Conservation (phyloP, 2,329 filamentous ascomycete species). For the Botrytis deweyae region DNA sequence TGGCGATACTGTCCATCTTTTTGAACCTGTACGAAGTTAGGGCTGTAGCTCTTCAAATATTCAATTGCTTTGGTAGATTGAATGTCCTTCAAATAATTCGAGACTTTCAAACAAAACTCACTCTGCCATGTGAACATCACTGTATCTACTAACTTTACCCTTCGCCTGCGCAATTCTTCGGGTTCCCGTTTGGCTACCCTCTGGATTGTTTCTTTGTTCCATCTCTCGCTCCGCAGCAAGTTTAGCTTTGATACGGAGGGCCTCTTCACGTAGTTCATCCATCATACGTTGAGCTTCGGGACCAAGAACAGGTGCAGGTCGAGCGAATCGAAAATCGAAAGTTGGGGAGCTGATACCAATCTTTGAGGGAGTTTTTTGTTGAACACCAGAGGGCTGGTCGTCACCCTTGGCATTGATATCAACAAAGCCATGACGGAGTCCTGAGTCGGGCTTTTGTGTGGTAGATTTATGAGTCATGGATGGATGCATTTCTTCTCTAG, state of each 20-base stretch:
- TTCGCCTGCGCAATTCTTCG: slow-evolving; percentile 80
- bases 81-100: background rate
- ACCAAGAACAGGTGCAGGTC: slow-evolving; percentile 57
- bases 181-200: slow-evolving; percentile 43
- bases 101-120: background rate
- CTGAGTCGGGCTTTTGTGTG: slow-evolving; percentile 74
- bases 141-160: slow-evolving; percentile 76
- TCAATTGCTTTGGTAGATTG: background rate
- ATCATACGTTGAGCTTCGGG: slow-evolving; percentile 60
- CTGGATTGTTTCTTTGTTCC: slow-evolving; percentile 50
- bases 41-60: background rate
- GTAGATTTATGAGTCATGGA: slow-evolving; percentile 75
- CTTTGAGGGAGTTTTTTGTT: slow-evolving; percentile 65
- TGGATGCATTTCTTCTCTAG: slow-evolving; percentile 85
- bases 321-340: slow-evolving; percentile 65
- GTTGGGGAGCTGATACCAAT: slow-evolving; percentile 52
- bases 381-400: slow-evolving; percentile 43
- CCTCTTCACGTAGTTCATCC: slow-evolving; percentile 70
- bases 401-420: slow-evolving; percentile 54
- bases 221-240: slow-evolving; percentile 60
- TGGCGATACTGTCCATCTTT: slow-evolving; percentile 96
- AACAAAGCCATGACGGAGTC: slow-evolving; percentile 77
- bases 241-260: slow-evolving; percentile 66
- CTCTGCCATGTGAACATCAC: slow-evolving; percentile 78
- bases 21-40: slow-evolving; percentile 56